Percentiles rank a stretch among this genome's conserved stretches.
Conservation (phyloP, 176 grass and related monocot species). For the Oryza glumipatula region DNA sequence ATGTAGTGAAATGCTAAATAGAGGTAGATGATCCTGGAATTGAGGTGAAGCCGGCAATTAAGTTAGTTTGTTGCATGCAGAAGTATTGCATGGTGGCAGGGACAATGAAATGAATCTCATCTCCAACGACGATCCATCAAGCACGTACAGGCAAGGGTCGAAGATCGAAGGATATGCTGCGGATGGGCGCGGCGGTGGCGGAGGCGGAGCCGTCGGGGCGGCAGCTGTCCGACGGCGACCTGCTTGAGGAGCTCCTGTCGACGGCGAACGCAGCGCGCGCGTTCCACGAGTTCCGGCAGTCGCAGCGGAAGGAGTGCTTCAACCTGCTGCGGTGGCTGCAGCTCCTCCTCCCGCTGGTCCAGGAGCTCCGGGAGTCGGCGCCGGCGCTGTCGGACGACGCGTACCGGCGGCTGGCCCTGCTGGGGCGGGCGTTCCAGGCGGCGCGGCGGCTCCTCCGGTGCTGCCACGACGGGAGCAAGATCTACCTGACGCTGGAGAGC, state of each 20-base stretch:
- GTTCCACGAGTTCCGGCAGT: conserved; percentile 61
- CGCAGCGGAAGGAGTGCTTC: conserved; percentile 69
- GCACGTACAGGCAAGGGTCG: too few species aligned
- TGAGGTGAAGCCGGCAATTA: conserved; percentile 18
- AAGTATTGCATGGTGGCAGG: background rate
- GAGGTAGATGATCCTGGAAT: conserved; percentile 24
- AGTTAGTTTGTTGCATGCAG: background rate
- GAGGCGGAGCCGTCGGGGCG: conserved; percentile 32
- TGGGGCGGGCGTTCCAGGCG: conserved; percentile 50
- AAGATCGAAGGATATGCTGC: conserved; percentile 16
- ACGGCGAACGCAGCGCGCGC: conserved; percentile 35
- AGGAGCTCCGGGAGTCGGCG: conserved; percentile 56
- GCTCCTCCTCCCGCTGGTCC: conserved; percentile 59
- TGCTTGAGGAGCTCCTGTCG: conserved; percentile 49
- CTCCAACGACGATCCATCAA: too few species aligned
- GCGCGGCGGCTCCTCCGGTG: conserved; percentile 61
- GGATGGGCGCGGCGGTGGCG: background rate
- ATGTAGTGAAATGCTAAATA: background rate
- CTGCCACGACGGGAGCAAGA: conserved; percentile 82
- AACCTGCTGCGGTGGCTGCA: conserved; percentile 63
- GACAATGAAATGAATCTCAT: too few species aligned
- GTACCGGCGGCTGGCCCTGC: conserved; percentile 33
- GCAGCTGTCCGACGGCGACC: conserved; percentile 43
- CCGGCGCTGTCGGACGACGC: conserved; percentile 37
- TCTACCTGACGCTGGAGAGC: conserved; percentile 65